These are phyloP conservation scores for Geotrichum cucujoidarum DNA, from an alignment of 1,139 yeast genomes.

Conservation along the genomic window DNA sequence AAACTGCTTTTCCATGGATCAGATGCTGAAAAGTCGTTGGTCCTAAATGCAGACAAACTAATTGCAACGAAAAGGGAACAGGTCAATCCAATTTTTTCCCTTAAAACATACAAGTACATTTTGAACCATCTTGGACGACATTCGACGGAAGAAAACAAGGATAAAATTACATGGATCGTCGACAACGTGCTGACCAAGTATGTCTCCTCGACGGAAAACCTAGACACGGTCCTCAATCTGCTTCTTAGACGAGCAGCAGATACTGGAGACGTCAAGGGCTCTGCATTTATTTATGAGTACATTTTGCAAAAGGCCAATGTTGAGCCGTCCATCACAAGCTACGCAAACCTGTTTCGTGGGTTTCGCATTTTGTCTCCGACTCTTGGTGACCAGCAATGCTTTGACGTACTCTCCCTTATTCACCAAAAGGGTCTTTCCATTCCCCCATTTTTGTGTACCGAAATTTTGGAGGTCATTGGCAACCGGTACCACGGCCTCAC, in stretches of 20 bases:
- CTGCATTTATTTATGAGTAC: conserved; percentile 25
- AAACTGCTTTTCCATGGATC: conserved; percentile 21
- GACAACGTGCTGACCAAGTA: conserved; percentile 20
- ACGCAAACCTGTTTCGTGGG: conserved; percentile 26
- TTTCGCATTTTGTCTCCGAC: conserved; percentile 22
- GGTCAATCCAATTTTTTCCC: conserved; percentile 1
- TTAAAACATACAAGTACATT: conserved; percentile 7
- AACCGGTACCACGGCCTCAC: conserved; percentile 24
- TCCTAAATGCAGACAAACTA: conserved; percentile 24
- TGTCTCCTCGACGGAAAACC: conserved; percentile 19
- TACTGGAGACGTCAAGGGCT: conserved; percentile 26
- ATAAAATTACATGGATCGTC: conserved; percentile 18
- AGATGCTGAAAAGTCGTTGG: conserved; percentile 24
- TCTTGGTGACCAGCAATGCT: conserved; percentile 26
- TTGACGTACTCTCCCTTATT: conserved; percentile 24
- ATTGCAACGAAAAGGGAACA: conserved; percentile 5
- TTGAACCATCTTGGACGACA: conserved; percentile 11
- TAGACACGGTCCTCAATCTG: conserved; percentile 18
- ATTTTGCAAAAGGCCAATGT: conserved; percentile 23
- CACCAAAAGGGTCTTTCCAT: conserved; percentile 19
- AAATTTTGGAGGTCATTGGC: conserved; percentile 24
- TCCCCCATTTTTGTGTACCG: conserved; percentile 22
- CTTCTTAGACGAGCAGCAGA: conserved; percentile 26
- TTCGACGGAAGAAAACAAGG: background rate
- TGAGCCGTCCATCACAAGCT: conserved; percentile 21